These are phyloP conservation scores for Coniferiporia weirii DNA, from an alignment of 1,284 basidiomycete species.

Conservation along the genomic window DNA sequence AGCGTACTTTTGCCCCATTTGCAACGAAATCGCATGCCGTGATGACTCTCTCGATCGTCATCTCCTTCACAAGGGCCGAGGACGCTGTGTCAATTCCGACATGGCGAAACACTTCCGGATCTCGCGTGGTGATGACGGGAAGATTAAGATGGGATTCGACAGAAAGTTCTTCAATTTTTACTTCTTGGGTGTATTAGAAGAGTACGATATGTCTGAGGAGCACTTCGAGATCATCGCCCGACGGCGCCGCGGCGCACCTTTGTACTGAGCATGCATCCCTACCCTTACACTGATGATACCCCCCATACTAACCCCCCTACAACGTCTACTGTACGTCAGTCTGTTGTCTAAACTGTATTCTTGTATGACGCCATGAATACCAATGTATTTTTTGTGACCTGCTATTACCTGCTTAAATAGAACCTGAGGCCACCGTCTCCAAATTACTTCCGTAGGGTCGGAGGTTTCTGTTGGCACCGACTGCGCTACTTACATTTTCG, in stretches of 20 bases:
- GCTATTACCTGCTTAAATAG: no score
- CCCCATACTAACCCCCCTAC: no score
- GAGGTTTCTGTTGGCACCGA: no score
- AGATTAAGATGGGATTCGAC: background rate
- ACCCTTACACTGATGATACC: no score
- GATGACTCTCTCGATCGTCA: constrained; percentile 8
- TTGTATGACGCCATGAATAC: no score
- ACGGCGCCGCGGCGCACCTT: background rate
- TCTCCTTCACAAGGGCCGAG: background rate
- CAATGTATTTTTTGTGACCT: no score
- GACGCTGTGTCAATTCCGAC: background rate
- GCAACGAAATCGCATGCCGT: background rate
- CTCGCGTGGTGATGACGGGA: background rate
- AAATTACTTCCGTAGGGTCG: no score
- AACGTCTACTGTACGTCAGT: no score
- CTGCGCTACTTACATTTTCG: no score
- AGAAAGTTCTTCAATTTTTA: constrained; percentile 6
- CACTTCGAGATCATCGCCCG: constrained; percentile 5
- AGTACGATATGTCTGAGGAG: constrained; percentile 10
- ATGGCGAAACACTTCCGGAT: background rate
- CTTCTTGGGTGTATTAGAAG: constrained; percentile 11
- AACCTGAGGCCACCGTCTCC: no score
- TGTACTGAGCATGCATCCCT: background rate
- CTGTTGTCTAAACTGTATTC: no score
- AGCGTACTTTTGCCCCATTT: constrained; percentile 13